Base-by-base conservation (phyloP, 2,329 filamentous ascomycete genomes). In the Tolypocladium inflatum region DNA sequence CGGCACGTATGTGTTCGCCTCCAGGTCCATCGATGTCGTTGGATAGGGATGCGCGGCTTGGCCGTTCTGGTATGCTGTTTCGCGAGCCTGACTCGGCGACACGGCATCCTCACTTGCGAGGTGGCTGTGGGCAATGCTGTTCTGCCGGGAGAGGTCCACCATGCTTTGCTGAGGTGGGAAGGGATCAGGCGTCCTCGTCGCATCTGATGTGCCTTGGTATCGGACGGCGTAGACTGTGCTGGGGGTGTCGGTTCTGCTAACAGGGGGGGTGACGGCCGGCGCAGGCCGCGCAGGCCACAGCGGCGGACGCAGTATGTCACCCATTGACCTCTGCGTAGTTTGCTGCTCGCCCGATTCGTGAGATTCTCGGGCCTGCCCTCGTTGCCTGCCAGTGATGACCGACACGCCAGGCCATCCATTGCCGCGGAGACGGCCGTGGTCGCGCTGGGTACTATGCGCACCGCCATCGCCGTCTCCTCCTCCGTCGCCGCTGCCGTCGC, bases 151-250 rank as follows among this genome's bases (percentile, higher is more conserved):
- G 33, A 73, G 58, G 6, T 73, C 66, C 51, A 70, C 59, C 56
- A 68, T 60, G 60, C 66, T 62, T 57, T 65, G 65, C 8, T 65
- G 66, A 4, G 66, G 64, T 41, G 65, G 43, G 9, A 65, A 51
- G 13, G 65, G 71, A n/a, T 80, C 76, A 3, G 78, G 76, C 10
- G 77, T 76, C 56, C 75, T 74, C 5, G 76, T 75, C 19, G 76
- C 74, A 58, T 84, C 84, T 2, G 81, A 80, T 8, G 80, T 74
- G 13, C 81, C 76, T 57, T 85, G 82, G 62, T 86, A 86, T 56
- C 83, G 76, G 41, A 87, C 77, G 8, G 82, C 81, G 61, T 87
- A 87, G 3, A 83, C 79, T 1, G 84, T 87, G 67, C 83, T 86
- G 21, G 81, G 78, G 1, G 84, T 86, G 60, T 87, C 83, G 21